A percentile compares a stretch with the other conserved stretches of the same genome.
Conservation (phyloP, 495 filamentous ascomycete species). For the Astrothelium macrocarpum region DNA sequence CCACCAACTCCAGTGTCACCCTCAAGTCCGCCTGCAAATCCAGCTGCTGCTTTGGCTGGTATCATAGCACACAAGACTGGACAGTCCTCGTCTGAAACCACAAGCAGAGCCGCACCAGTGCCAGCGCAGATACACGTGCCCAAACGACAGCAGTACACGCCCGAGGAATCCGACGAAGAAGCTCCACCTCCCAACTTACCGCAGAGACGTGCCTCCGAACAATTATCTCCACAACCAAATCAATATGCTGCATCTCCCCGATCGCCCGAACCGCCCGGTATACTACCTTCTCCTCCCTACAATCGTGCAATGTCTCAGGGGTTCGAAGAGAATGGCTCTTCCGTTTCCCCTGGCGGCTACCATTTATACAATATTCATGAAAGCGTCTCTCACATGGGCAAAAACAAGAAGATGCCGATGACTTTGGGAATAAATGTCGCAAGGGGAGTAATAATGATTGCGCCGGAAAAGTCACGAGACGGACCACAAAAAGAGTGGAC, state of each 20-base stretch:
- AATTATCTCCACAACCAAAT: constrained; percentile 40
- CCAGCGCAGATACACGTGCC: constrained; percentile 30
- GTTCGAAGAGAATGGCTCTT: constrained; percentile 23
- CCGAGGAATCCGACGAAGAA: constrained; percentile 53
- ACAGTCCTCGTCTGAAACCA: constrained; percentile 31
- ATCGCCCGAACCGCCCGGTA: constrained; percentile 34
- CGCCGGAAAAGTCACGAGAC: constrained; percentile 70
- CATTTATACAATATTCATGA: constrained; percentile 95
- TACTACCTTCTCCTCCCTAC: constrained; percentile 50
- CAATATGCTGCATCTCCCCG: constrained; percentile 43
- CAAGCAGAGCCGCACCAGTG: constrained; percentile 33
- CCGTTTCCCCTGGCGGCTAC: constrained; percentile 63
- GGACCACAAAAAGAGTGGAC: constrained; percentile 85
- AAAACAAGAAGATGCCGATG: constrained; percentile 95
- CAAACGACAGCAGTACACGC: constrained; percentile 43
- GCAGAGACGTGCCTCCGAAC: constrained; percentile 55
- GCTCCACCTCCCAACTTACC: constrained; percentile 59
- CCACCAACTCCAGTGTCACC: constrained; percentile 18
- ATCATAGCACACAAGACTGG: constrained; percentile 52
- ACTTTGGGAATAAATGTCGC: constrained; percentile 81
- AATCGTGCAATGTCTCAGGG: constrained; percentile 42
- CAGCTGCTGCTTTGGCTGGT: constrained; percentile 60
- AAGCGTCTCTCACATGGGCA: constrained; percentile 87
- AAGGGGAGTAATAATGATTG: constrained; percentile 81
- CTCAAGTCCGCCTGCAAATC: constrained; percentile 25